Evolutionary conservation across 441 rosid species (phyloP), one percentile per base, ranked within the genome.

Genomic region (Melianthus villosus): DNA sequence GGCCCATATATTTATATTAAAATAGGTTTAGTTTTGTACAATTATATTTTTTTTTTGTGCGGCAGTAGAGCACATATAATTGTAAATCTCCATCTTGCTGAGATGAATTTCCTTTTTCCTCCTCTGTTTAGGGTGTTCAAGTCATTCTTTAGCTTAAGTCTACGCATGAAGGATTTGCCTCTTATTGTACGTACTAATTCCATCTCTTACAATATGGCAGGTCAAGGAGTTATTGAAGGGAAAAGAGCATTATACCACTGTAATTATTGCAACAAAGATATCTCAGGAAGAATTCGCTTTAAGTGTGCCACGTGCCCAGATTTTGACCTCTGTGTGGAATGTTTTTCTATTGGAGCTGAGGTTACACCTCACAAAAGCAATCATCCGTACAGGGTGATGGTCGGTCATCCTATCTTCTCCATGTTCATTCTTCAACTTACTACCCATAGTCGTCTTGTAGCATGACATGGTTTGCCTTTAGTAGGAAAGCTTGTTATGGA

Each of bases 251-350:
- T 76, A 9, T 87, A 79, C 69, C 83, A 82, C 43, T 87, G 97
- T 45, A 87, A 83, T 63, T 80, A 80, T 38, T 87, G 97, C 55
- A 58, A 67, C 44, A 87, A 83, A 68, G 91, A 87, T 53, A 41
- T 87, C 3, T 71, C 93, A 12, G 92, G 91, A 27, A 54, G 55
- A 62, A 51, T 83, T 56, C 93, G 95, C 26, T 62, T 83, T 35
- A 87, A 69, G 60, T 83, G 95, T 59, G 95, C 82, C 15, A 46
- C 70, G 19, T 87, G 97, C 46, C 61, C 68, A 3, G 91, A 83
- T 66, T 87, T 75, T 56, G 97, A 87, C 58, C 97, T 87, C 40
- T 87, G 97, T 46, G 49, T 87, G 1, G 93, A 80, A 56, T 87
- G 97, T 48, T 83, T 83, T 29, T 73, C 72, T 31, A 77, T 80